These are phyloP conservation scores for Globisporangium perplexum DNA, from an alignment of 352 stramenopile genomes.

Conservation along the genomic window DNA sequence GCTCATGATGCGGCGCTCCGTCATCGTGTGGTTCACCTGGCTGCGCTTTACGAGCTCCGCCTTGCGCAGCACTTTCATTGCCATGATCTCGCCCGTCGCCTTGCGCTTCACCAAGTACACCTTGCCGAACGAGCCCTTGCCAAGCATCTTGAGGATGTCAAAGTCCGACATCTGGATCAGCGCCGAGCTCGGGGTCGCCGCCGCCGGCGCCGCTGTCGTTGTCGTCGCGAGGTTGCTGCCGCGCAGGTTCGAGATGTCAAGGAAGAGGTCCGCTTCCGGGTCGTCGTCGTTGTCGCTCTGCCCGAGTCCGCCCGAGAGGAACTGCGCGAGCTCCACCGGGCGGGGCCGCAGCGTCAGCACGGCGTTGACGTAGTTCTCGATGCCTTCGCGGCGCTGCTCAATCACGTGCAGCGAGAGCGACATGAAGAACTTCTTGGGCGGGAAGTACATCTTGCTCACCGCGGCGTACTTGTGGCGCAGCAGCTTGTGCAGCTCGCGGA, in stretches of 20 bases:
- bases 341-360: constrained; percentile 65
- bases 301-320: constrained; percentile 41
- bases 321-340: constrained; percentile 61
- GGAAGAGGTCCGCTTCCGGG: constrained; percentile 43
- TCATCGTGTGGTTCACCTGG: constrained; percentile 87
- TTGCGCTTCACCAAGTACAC: constrained; percentile 96
- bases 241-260: constrained; percentile 20
- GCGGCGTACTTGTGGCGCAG: constrained; percentile 74
- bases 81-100: constrained; percentile 51
- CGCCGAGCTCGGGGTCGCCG: constrained; percentile 1
- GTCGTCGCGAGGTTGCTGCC: constrained; percentile 7
- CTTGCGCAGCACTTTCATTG: constrained; percentile 89
- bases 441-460: constrained; percentile 80
- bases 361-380: constrained; percentile 82
- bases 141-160: constrained; percentile 97
- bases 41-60: constrained; percentile 85
- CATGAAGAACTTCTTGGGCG: constrained; percentile 84
- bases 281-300: constrained; percentile 55
- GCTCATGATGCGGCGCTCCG: constrained; percentile 84
- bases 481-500: constrained; percentile 78
- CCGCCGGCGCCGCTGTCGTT: constrained; percentile 12
- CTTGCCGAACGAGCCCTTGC: constrained; percentile 96
- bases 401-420: constrained; percentile 85
- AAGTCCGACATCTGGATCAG: constrained; percentile 86
- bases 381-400: constrained; percentile 73